A percentile compares a stretch with the other conserved stretches of the same genome.
Evolutionary conservation across 129 eudicot genomes (phyloP).

Genomic region (Centrapalus pauciflorus): DNA sequence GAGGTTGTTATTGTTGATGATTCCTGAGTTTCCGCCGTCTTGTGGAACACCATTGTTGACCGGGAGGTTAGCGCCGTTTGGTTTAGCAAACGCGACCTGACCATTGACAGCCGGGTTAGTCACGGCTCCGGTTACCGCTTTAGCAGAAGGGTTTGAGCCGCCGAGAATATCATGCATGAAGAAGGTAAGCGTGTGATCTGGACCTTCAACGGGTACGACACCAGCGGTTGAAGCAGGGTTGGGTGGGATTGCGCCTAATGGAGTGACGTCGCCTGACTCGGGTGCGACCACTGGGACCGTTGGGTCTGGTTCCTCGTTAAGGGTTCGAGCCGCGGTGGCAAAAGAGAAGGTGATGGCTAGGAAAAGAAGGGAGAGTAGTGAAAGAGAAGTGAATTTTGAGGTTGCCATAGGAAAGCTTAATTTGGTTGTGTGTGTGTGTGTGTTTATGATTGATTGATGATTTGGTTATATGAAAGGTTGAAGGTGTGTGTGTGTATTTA

Average conservation of each 20-base stretch:
- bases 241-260: conserved; percentile 35
- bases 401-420: conserved; percentile 18
- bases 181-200: conserved; percentile 29
- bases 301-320: conserved; percentile 21
- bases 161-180: conserved; percentile 54
- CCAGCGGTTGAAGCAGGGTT: conserved; percentile 13
- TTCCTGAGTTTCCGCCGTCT: conserved; percentile 22
- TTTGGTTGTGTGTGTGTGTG: too few relatives aligned
- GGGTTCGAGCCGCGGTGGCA: conserved; percentile 30
- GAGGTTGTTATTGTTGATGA: conserved; percentile 39
- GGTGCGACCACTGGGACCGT: conserved; percentile 26
- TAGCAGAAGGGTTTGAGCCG: conserved; percentile 46
- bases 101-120: conserved; percentile 44
- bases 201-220: conserved; percentile 22
- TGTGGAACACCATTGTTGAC: conserved; percentile 44
- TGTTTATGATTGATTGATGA: conserved; percentile 9
- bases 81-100: conserved; percentile 50
- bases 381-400: conserved; percentile 19
- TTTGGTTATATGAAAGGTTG: conserved; percentile 1
- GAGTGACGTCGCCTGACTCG: conserved; percentile 4
- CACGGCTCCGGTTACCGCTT: conserved; percentile 40
- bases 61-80: conserved; percentile 38
- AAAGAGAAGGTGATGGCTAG: conserved; percentile 13
- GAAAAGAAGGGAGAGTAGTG: conserved; percentile 19
- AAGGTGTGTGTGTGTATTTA: conserved; percentile 22